Conservation (phyloP, 345 rosid species). For the Lagerstroemia speciosa region DNA sequence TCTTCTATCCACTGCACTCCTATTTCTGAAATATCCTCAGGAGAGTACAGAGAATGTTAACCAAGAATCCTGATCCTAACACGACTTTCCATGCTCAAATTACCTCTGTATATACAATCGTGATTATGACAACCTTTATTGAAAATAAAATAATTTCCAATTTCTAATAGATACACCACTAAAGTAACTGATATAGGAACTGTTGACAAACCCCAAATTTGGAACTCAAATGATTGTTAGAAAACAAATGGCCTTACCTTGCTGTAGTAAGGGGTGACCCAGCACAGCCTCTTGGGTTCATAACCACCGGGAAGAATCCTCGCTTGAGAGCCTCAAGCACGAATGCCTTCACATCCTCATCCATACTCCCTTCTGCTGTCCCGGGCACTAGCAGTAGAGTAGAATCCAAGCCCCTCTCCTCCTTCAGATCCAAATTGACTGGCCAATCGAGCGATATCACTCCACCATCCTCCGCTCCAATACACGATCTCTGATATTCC, state of each 20-base stretch:
- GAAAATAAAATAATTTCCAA: not conserved
- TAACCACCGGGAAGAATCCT: constrained; percentile 76
- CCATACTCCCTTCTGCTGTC: constrained; percentile 71
- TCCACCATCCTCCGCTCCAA: constrained; percentile 66
- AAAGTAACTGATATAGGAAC: not conserved
- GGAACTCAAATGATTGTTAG: not conserved
- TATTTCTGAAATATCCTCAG: not conserved
- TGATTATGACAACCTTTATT: not conserved
- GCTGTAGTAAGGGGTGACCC: constrained; percentile 85
- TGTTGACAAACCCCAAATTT: not conserved
- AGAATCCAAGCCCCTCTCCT: constrained; percentile 76
- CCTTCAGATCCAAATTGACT: constrained; percentile 54
- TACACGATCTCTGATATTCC: constrained; percentile 69
- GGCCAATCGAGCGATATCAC: constrained; percentile 90
- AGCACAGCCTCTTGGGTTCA: constrained; percentile 99
- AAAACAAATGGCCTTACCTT: constrained; percentile 36
- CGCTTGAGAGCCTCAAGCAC: constrained; percentile 50
- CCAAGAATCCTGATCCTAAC: not conserved
- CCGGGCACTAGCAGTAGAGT: constrained; percentile 78
- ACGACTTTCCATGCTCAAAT: not conserved
- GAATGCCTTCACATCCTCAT: constrained; percentile 39
- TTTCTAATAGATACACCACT: not conserved
- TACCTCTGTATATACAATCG: not conserved
- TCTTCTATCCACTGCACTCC: not conserved
- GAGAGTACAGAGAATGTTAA: not conserved